Evolutionary conservation across 768 basidiomycete species (phyloP), one percentile per base, ranked within the genome.

Genomic region (Phaeotremella skinneri): DNA sequence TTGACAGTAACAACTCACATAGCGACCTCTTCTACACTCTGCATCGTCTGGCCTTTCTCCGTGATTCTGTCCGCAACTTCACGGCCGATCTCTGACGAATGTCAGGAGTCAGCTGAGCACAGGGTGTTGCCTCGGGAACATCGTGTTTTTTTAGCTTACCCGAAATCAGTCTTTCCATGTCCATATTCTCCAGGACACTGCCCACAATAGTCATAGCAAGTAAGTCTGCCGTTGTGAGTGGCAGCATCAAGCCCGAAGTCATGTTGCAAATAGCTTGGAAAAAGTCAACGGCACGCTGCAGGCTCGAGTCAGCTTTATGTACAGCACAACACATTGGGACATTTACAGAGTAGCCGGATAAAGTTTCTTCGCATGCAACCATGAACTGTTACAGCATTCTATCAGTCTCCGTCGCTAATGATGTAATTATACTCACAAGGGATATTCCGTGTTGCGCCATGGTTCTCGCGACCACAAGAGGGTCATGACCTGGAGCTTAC

Each of bases 271-370:
- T 84, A 26, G 91, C 93, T 81, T 88, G 87, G 80, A 89, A 97
- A 77, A 94, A 93, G 78, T 97, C 93, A 56, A 73, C 66, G 3
- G 72, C 75, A 53, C 66, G 73, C 63, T 75, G 60, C 89, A 90
- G 74, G 94, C 92, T 78, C 92, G 93, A 37, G 91, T 92, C n/a
- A 94, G 91, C 71, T 92, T 91, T 79, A 94, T 93, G 90, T 92
- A 72, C 4, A 61, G 21, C 21, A 48, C 20, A 48, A 26, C 9
- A 48, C 14, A 37, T 16, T 29, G 20, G 16, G 1, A 26, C n/a
- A 57, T 69, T 58, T 37, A 75, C 74, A 45, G 57, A 67, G 52
- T 76, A 76, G 30, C 64, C 62, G n/a, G 75, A 76, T 17, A 76
- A 53, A 2, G 73, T 74, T 56, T 94, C 93, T 78, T 98, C 94